These are phyloP conservation scores for Calonectria pseudoturangicola DNA, from an alignment of 2,329 filamentous ascomycete genomes.

Conservation along the genomic window DNA sequence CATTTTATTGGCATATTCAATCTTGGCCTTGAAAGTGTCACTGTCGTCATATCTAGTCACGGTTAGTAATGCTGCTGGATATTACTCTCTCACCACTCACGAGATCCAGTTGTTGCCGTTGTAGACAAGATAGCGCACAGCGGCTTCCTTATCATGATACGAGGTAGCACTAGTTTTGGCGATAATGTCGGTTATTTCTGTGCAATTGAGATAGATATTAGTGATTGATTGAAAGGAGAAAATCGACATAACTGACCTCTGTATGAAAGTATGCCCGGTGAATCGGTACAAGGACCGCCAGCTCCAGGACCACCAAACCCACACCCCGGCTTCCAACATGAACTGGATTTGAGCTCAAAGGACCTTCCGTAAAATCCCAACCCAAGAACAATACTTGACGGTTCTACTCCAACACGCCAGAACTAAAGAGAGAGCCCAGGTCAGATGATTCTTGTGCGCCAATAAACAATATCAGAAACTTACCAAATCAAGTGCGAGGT, in stretches of 20 bases:
- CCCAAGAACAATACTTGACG: neutral
- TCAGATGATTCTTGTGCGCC: too few relatives aligned
- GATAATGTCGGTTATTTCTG: neutral
- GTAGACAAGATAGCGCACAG: conserved; percentile 11
- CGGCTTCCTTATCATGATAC: conserved; percentile 10
- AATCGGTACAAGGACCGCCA: neutral
- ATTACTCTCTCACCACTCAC: too few relatives aligned
- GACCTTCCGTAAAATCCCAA: neutral
- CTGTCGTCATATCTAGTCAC: conserved; percentile 10
- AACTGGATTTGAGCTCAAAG: neutral
- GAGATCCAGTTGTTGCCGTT: conserved; percentile 3
- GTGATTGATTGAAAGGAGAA: too few relatives aligned
- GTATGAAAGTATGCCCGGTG: neutral
- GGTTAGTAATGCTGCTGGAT: too few relatives aligned
- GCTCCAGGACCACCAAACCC: neutral
- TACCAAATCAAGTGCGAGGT: neutral
- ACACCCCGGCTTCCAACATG: conserved; percentile 2
- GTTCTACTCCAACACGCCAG: neutral
- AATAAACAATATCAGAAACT: too few relatives aligned
- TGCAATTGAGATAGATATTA: too few relatives aligned
- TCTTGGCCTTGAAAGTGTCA: neutral
- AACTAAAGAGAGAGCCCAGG: too few relatives aligned
- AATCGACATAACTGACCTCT: neutral
- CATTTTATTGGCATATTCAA: conserved; percentile 22
- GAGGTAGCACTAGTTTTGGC: neutral